Base-by-base conservation (phyloP, 106 monocot genomes). In the Posidonia australis region DNA sequence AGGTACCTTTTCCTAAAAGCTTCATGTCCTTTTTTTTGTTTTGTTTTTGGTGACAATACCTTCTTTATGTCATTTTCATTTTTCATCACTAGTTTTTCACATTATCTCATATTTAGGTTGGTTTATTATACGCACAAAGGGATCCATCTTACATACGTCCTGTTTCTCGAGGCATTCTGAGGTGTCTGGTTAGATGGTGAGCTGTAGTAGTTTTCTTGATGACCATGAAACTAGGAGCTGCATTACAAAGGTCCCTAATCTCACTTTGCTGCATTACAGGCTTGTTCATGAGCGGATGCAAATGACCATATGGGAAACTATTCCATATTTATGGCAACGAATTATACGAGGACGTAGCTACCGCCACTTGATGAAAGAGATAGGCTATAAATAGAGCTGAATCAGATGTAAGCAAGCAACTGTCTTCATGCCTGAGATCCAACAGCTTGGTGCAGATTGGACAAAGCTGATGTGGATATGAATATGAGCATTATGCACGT, bases 141-240 rank as follows among this genome's bases (percentile, higher is more conserved):
- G 94, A 96, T 75, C 90, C 90, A 56, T 87, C 94, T 74, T 84
- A 84, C 74, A 80, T 96, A 55, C 82, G 87, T 25, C 94, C 90
- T 18, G 65, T 96, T 42, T 80, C 82, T 67, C 67, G 77, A 24
- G 90, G 90, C 44, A 78, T 94, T 71, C 76, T 90, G 65, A 86
- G 94, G 46, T 94, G 94, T 29, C 79, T 94, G 54, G 78, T 68
- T 17, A 77, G 94, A 86, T 94, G 94, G 94, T 90, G 19, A 74
- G 84, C 63, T 61, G 5, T 18, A 67, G 29, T 47, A 13, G 9
- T 27, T 42, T n/a, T 27, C 21, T 14, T 51, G 51, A 46, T 14
- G 4, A 46, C 25, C 6, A 21, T 41, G 66, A 18, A 29, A 42
- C 9, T 14, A n/a, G 30, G 24, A 26, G 27, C 9, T 11, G 0